Evolutionary conservation across 306 rosid genomes (phyloP).

Genomic region (Boehmeria nivea): DNA sequence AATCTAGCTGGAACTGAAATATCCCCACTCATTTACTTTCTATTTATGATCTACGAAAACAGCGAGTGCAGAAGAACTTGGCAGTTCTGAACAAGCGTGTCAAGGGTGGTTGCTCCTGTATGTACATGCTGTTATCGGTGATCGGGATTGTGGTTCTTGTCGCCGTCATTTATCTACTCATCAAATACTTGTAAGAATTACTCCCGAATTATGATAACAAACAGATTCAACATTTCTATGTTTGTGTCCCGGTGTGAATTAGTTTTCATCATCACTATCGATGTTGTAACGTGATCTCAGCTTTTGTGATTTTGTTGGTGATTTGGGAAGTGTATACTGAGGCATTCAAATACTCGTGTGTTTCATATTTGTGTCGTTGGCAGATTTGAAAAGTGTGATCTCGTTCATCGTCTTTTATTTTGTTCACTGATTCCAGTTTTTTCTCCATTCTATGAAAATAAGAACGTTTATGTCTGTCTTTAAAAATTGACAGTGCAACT

Average conservation of each 20-base stretch:
- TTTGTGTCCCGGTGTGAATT: slow-evolving; percentile 22
- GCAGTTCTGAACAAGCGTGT: slow-evolving; percentile 76
- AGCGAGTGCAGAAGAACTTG: slow-evolving; percentile 94
- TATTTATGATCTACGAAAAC: slow-evolving; percentile 30
- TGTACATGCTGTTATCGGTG: slow-evolving; percentile 74
- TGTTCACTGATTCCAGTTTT: too few species aligned
- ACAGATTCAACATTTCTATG: background rate
- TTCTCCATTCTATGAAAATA: too few species aligned
- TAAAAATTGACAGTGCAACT: too few species aligned
- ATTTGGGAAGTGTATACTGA: background rate
- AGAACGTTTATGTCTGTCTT: too few species aligned
- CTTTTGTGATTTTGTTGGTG: slow-evolving; percentile 2
- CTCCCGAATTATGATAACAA: slow-evolving; percentile 5
- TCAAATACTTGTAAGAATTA: slow-evolving; percentile 61
- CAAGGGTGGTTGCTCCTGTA: slow-evolving; percentile 91
- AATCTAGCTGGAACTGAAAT: too few species aligned
- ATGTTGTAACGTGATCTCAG: slow-evolving; percentile 18
- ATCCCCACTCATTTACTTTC: slow-evolving; percentile 1
- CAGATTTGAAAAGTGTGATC: too few species aligned
- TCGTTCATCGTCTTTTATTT: too few species aligned
- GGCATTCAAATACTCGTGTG: background rate
- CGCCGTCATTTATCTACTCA: slow-evolving; percentile 54
- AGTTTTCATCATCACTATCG: background rate
- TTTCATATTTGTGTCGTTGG: background rate
- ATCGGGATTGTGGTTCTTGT: slow-evolving; percentile 69